Percentiles rank a stretch among this genome's conserved stretches.
Evolutionary conservation across 441 rosid genomes (phyloP).

Genomic region (Codiaeum variegatum): DNA sequence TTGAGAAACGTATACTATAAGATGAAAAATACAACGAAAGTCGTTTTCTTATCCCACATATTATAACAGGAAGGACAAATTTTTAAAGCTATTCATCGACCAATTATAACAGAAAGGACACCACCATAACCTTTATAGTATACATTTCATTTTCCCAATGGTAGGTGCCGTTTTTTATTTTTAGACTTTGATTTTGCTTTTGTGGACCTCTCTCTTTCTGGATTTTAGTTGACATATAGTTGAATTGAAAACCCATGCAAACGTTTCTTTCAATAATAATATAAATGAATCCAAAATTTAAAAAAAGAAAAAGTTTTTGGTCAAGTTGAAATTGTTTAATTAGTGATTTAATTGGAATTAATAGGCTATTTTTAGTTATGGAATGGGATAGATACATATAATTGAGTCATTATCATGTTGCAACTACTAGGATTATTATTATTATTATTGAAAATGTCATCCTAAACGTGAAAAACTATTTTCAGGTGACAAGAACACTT

Average conservation of each 20-base stretch:
- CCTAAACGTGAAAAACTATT: no score
- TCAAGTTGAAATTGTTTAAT: not conserved
- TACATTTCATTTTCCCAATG: not conserved
- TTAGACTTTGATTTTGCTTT: not conserved
- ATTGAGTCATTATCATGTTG: constrained; percentile 1
- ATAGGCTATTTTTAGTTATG: constrained; percentile 3
- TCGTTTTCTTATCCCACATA: no score
- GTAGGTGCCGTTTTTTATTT: not conserved
- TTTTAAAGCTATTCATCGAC: no score
- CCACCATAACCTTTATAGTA: constrained; percentile 16
- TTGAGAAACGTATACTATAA: no score
- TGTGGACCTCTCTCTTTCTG: constrained; percentile 13
- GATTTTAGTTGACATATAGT: constrained; percentile 10
- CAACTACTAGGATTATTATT: not conserved
- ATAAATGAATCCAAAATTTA: not conserved
- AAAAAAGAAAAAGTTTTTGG: not conserved
- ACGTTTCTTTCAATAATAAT: not conserved
- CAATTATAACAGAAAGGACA: no score
- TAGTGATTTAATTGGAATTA: not conserved
- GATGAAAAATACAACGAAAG: no score
- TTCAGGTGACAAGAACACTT: no score
- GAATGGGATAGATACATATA: not conserved
- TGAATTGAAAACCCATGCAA: not conserved
- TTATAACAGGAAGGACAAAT: no score
- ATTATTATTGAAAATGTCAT: not conserved